Base-by-base conservation (phyloP, 805 yeast species). In the Blastobotrys terrestris region DNA sequence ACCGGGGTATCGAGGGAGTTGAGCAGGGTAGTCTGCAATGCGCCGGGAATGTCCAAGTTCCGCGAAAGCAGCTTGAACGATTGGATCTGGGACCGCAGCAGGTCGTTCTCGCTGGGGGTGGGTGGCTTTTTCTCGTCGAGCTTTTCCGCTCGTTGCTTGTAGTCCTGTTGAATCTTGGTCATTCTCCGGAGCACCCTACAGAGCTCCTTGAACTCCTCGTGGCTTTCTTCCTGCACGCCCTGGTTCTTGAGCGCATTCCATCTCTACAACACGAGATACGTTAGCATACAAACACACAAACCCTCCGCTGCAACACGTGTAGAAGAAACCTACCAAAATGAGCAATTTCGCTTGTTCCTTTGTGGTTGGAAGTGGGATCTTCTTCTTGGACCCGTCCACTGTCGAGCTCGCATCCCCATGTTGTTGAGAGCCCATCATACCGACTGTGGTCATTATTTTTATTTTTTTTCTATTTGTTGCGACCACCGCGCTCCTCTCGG, bases 61-160 rank as follows among this genome's bases (percentile, higher is more conserved):
- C 81, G 80, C 41, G 81, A 74, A 44, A 87, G 71, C 53, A 79
- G 71, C 64, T 84, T 80, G 64, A 83, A 81, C 0, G 94, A 87
- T 44, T 84, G 83, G 44, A 85, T 77, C 66, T 87, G 95, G 47
- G 82, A 79, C 57, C 82, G 80, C 51, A 85, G 69, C 31, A 83
- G 68, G 54, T 79, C 80, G 18, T 50, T 46, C 44, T 26, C 47
- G 3, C 42, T 39, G 41, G 48, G 18, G 14, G 45, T 43, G 11
- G 39, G n/a, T 3, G 22, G 46, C 6, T 64, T 57, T 44, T 46
- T 44, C 19, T 43, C 51, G 35, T 50, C 48, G 21, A 67, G 54
- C 48, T 54, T 46, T 19, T 51, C 55, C 15, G 44, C 47, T 3
- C 63, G 58, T 45, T 50, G 55, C 53, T 54, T 59, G 53, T 49